A percentile compares a stretch with the other conserved stretches of the same genome.
phyloP scores from a whole-genome alignment of 306 rosid genomes.

The cucumber (Cucumis sativus) region DNA sequence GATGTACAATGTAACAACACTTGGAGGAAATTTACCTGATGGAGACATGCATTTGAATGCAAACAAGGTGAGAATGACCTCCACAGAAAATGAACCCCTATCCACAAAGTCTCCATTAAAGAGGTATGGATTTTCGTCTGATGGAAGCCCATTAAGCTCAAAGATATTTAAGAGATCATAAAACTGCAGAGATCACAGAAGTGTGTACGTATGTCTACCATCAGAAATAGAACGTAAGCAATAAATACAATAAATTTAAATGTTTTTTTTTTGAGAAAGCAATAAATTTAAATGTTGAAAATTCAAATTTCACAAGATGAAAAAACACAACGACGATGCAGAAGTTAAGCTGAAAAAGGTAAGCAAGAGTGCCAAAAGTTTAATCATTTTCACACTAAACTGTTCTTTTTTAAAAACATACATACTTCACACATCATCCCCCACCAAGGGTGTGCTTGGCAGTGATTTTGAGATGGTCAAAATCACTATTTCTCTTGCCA shows the following conservation, averaged over 20 bases:
- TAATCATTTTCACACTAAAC: neutral
- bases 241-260: neutral
- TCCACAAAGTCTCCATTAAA: slow-evolving; percentile 99
- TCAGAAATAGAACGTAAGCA: neutral
- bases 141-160: slow-evolving; percentile 99
- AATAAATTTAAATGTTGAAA: neutral
- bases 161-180: slow-evolving; percentile 90
- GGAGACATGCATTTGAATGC: slow-evolving; percentile 99
- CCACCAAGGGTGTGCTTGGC: neutral
- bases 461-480: neutral
- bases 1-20: neutral
- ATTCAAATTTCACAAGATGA: neutral
- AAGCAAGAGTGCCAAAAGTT: neutral
- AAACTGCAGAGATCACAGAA: slow-evolving; percentile 46
- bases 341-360: neutral
- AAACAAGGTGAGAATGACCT: slow-evolving; percentile 91
- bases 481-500: no score
- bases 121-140: slow-evolving; percentile 96
- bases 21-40: slow-evolving; percentile 46
- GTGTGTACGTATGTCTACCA: neutral
- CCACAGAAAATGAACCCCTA: slow-evolving; percentile 95
- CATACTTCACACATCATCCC: neutral
- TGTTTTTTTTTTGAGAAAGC: neutral
- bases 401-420: neutral
- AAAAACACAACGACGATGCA: neutral